Evolutionary conservation across 1,284 basidiomycete species (phyloP).

Genomic region (Trichosporon asahii): DNA sequence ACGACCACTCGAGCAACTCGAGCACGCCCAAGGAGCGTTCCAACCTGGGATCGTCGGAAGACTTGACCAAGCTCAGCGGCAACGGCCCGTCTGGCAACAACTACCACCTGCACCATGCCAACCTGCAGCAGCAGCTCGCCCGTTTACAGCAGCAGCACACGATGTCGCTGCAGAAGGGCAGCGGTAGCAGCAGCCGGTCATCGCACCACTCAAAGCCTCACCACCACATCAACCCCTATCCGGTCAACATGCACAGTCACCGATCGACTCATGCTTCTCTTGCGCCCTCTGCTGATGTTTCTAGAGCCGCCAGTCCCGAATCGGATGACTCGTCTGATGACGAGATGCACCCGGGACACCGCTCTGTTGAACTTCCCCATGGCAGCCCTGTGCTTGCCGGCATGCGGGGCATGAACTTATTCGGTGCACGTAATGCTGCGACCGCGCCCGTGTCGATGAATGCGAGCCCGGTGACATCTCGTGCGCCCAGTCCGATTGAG

Average conservation of each 20-base stretch:
- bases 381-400: slow-evolving; percentile 70
- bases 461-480: slow-evolving; percentile 43
- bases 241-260: slow-evolving; percentile 41
- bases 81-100: slow-evolving; percentile 25
- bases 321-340: slow-evolving; percentile 50
- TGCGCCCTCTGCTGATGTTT: slow-evolving; percentile 42
- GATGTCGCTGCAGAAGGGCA: slow-evolving; percentile 16
- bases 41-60: slow-evolving; percentile 33
- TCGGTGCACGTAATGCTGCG: slow-evolving; percentile 41
- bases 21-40: slow-evolving; percentile 49
- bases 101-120: slow-evolving; percentile 42
- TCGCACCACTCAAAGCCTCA: slow-evolving; percentile 18
- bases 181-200: slow-evolving; percentile 15
- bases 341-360: slow-evolving; percentile 26
- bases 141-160: slow-evolving; percentile 44
- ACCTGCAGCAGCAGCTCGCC: slow-evolving; percentile 39
- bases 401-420: slow-evolving; percentile 59
- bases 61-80: slow-evolving; percentile 34
- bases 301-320: slow-evolving; percentile 42
- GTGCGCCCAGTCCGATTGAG: slow-evolving; percentile 41
- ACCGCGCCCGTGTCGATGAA: slow-evolving; percentile 48
- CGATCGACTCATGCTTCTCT: slow-evolving; percentile 27
- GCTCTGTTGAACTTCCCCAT: slow-evolving; percentile 13
- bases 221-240: slow-evolving; percentile 42
- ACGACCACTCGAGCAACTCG: slow-evolving; percentile 38